Percentiles rank a stretch among this genome's conserved stretches.
Evolutionary conservation across 2,329 filamentous ascomycete genomes (phyloP).

Genomic region (Hymenoscyphus infarciens): DNA sequence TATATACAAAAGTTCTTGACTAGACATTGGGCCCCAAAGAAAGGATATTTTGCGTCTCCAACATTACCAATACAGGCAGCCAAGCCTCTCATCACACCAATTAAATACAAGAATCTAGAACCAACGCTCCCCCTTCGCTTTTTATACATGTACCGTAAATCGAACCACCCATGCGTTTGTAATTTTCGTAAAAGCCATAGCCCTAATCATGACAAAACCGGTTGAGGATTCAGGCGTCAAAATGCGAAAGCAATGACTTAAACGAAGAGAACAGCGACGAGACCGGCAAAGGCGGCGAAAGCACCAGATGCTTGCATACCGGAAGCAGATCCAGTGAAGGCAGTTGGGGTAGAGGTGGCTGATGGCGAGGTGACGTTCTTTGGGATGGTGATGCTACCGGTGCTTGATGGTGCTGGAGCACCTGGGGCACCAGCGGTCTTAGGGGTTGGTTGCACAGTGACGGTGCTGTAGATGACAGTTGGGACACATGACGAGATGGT

Average conservation of each 20-base stretch:
- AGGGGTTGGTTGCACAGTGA: conserved; percentile 28
- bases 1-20: conserved; percentile 12
- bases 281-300: conserved; percentile 30
- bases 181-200: conserved; percentile 33
- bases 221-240: conserved; percentile 26
- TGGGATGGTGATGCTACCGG: conserved; percentile 14
- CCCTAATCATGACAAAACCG: conserved; percentile 22
- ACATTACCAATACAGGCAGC: conserved; percentile 11
- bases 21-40: conserved; percentile 9
- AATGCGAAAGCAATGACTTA: conserved; percentile 28
- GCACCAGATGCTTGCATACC: conserved; percentile 33
- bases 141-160: conserved; percentile 10
- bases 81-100: conserved; percentile 1
- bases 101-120: conserved; percentile 19
- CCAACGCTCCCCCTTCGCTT: conserved; percentile 1
- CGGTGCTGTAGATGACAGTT: conserved; percentile 27
- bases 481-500: conserved; percentile 28
- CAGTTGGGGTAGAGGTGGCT: conserved; percentile 18
- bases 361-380: conserved; percentile 21
- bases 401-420: conserved; percentile 20
- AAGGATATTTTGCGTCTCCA: not conserved
- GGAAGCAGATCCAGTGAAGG: conserved; percentile 32
- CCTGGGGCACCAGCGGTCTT: conserved; percentile 16
- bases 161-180: conserved; percentile 4
- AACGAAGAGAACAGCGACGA: conserved; percentile 34